These are phyloP conservation scores for Aquilaria yunnanensis DNA, from an alignment of 345 rosid species.

Conservation along the genomic window DNA sequence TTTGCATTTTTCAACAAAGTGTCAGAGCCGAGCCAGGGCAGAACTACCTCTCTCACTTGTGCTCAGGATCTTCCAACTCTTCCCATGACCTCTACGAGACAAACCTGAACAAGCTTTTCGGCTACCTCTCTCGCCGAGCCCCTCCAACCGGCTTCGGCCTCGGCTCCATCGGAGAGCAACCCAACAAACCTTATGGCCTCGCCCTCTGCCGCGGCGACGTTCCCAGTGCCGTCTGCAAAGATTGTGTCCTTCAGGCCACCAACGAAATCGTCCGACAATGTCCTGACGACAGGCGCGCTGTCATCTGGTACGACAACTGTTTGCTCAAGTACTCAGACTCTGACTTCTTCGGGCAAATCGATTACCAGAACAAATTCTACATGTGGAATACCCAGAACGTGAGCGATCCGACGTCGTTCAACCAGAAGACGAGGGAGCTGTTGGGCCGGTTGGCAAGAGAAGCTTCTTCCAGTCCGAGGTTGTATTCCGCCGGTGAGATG, in stretches of 20 bases:
- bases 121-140: slow-evolving; percentile 22
- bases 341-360: slow-evolving; percentile 30
- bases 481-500: slow-evolving; percentile 23
- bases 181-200: slow-evolving; percentile 29
- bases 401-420: slow-evolving; percentile 28
- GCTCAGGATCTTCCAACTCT: slow-evolving; percentile 33
- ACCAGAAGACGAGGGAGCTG: slow-evolving; percentile 29
- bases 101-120: slow-evolving; percentile 30
- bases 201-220: slow-evolving; percentile 54
- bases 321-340: slow-evolving; percentile 42
- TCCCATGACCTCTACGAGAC: slow-evolving; percentile 16
- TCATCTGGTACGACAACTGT: slow-evolving; percentile 51
- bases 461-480: slow-evolving; percentile 1
- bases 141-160: slow-evolving; percentile 40
- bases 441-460: slow-evolving; percentile 21
- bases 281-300: slow-evolving; percentile 31
- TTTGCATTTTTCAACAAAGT: no score
- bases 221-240: slow-evolving; percentile 29
- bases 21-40: no score
- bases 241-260: slow-evolving; percentile 31
- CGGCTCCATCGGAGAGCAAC: slow-evolving; percentile 20
- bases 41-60: slow-evolving; percentile 23
- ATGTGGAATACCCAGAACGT: slow-evolving; percentile 27
- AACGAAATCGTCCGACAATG: slow-evolving; percentile 33
- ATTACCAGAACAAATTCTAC: slow-evolving; percentile 33